These are phyloP conservation scores for Aspergillus awamori DNA, from an alignment of 2,329 filamentous ascomycete genomes.

Conservation along the genomic window DNA sequence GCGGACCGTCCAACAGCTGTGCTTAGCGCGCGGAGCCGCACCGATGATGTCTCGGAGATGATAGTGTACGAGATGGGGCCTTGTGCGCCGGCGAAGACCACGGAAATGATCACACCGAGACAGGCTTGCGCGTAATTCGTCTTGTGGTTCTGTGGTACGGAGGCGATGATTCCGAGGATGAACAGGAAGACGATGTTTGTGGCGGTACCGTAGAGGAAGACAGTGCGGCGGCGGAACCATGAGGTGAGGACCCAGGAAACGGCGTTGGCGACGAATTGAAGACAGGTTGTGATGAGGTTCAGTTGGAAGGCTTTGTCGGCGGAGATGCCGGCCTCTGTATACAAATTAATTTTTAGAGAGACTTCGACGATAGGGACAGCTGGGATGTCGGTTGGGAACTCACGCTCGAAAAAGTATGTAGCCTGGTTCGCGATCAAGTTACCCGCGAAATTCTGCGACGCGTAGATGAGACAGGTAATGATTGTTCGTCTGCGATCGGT, in stretches of 20 bases:
- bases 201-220: conserved; percentile 43
- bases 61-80: conserved; percentile 45
- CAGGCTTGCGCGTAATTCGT: conserved; percentile 46
- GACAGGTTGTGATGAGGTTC: conserved; percentile 33
- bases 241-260: conserved; percentile 40
- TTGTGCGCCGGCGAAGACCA: conserved; percentile 41
- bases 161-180: conserved; percentile 42
- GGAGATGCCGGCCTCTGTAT: conserved; percentile 34
- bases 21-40: conserved; percentile 43
- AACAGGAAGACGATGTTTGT: conserved; percentile 41
- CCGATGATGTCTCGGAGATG: conserved; percentile 43
- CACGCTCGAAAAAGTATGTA: conserved; percentile 59
- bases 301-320: conserved; percentile 31
- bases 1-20: conserved; percentile 45
- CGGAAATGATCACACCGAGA: conserved; percentile 45
- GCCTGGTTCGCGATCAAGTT: conserved; percentile 67
- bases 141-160: conserved; percentile 32
- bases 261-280: conserved; percentile 41
- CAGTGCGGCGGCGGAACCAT: conserved; percentile 46
- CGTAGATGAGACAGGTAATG: conserved; percentile 37
- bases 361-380: too few species aligned
- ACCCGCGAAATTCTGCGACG: conserved; percentile 56
- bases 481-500: conserved; percentile 35
- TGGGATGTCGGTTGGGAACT: conserved; percentile 8
- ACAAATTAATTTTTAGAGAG: conserved; percentile 7